These are phyloP conservation scores for Trichoderma sp. DNA, from an alignment of 2,329 filamentous ascomycete genomes.

Conservation along the genomic window DNA sequence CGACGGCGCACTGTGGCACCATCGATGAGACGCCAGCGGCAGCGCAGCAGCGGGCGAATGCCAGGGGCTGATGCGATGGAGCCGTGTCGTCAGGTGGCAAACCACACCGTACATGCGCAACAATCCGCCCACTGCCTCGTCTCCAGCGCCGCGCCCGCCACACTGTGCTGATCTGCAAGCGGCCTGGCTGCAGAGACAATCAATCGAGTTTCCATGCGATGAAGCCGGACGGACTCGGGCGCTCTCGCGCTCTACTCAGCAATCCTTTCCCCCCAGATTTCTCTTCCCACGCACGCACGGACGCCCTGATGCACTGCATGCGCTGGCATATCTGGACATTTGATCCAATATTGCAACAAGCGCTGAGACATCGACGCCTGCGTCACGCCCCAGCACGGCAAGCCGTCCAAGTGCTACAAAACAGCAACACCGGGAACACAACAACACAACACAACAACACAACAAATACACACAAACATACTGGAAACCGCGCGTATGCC, in stretches of 20 bases:
- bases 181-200: not conserved
- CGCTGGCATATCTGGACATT: not conserved
- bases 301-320: constrained; percentile 4
- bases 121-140: not conserved
- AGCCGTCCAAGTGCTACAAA: not conserved
- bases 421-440: not conserved
- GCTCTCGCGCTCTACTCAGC: not conserved
- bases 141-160: not conserved
- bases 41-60: constrained; percentile 11
- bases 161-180: not conserved
- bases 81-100: not conserved
- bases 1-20: not conserved
- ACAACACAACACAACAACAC: too few species aligned
- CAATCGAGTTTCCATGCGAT: not conserved
- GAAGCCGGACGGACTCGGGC: not conserved
- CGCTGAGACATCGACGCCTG: not conserved
- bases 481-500: constrained; percentile 9
- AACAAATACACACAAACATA: not conserved
- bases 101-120: not conserved
- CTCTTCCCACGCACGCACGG: not conserved
- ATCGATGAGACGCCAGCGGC: not conserved
- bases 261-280: constrained; percentile 4
- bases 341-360: not conserved
- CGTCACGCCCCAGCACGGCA: not conserved
- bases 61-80: constrained; percentile 1